These are phyloP conservation scores for Odontarrhena argentea DNA, from an alignment of 345 rosid species.

Conservation along the genomic window DNA sequence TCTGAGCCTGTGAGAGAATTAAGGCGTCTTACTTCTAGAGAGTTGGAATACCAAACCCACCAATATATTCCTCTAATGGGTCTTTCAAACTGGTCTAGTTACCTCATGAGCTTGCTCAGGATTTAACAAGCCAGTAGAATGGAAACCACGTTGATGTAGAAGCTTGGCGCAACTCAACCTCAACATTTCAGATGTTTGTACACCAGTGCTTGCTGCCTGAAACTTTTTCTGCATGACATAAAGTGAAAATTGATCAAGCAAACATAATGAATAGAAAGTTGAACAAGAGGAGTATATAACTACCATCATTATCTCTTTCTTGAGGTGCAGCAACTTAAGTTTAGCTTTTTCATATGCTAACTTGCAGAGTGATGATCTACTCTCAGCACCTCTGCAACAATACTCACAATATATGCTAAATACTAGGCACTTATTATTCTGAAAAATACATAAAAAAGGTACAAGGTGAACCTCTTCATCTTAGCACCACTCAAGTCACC, in stretches of 20 bases:
- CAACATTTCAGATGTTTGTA: conserved; percentile 56
- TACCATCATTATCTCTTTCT: conserved; percentile 68
- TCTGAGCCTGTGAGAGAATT: conserved; percentile 26
- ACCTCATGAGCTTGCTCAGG: conserved; percentile 51
- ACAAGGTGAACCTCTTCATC: conserved; percentile 54
- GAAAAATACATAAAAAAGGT: conserved; percentile 16
- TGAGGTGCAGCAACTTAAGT: conserved; percentile 56
- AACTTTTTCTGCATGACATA: conserved; percentile 58
- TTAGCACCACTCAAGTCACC: conserved; percentile 43
- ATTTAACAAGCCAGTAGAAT: conserved; percentile 36
- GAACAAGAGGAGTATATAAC: conserved; percentile 27
- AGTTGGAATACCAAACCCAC: conserved; percentile 26
- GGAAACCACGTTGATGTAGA: conserved; percentile 37
- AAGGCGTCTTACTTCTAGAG: conserved; percentile 9
- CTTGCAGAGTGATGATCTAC: conserved; percentile 55
- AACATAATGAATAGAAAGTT: not conserved
- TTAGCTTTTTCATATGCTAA: conserved; percentile 67
- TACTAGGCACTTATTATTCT: conserved; percentile 12
- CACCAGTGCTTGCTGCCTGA: conserved; percentile 48
- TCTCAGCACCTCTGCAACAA: conserved; percentile 62
- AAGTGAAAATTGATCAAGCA: conserved; percentile 37
- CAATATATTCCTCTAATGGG: conserved; percentile 25
- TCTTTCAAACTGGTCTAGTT: conserved; percentile 33
- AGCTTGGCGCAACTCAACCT: conserved; percentile 44
- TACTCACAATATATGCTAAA: conserved; percentile 37